Evolutionary conservation across 805 yeast genomes (phyloP).

Genomic region (Candida pseudoglaebosa): DNA sequence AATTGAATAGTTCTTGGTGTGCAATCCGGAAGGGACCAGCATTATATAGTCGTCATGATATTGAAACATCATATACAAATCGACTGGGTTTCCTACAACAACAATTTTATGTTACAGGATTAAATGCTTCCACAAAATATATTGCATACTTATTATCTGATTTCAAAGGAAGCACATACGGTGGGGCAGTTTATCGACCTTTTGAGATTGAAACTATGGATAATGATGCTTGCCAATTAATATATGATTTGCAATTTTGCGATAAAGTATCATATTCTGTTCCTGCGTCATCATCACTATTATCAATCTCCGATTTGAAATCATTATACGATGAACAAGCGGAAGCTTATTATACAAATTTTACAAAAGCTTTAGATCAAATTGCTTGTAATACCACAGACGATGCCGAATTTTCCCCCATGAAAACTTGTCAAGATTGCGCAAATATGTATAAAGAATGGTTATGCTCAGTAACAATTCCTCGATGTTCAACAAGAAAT

Average conservation of each 20-base stretch:
- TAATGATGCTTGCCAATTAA: conserved; percentile 61
- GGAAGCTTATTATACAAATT: conserved; percentile 51
- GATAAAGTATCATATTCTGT: conserved; percentile 81
- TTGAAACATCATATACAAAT: conserved; percentile 35
- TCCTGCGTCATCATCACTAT: conserved; percentile 37
- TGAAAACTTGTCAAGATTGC: conserved; percentile 73
- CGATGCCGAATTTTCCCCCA: conserved; percentile 69
- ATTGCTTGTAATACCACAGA: conserved; percentile 67
- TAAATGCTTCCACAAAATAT: conserved; percentile 60
- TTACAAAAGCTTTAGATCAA: conserved; percentile 71
- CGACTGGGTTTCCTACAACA: conserved; percentile 51
- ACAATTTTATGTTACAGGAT: conserved; percentile 57
- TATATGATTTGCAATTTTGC: conserved; percentile 76
- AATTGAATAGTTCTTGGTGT: conserved; percentile 60
- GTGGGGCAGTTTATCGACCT: conserved; percentile 61
- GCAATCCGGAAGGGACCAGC: conserved; percentile 59
- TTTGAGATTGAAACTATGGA: conserved; percentile 55
- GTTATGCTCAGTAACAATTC: conserved; percentile 87
- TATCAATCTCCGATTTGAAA: conserved; percentile 15
- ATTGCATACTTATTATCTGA: conserved; percentile 60
- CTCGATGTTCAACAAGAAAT: conserved; percentile 67
- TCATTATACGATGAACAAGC: conserved; percentile 65
- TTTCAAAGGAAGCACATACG: conserved; percentile 36
- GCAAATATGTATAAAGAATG: conserved; percentile 68
- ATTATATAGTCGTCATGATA: conserved; percentile 17